These are phyloP conservation scores for Pichia sp. DNA, from an alignment of 1,139 yeast genomes.

Conservation along the genomic window DNA sequence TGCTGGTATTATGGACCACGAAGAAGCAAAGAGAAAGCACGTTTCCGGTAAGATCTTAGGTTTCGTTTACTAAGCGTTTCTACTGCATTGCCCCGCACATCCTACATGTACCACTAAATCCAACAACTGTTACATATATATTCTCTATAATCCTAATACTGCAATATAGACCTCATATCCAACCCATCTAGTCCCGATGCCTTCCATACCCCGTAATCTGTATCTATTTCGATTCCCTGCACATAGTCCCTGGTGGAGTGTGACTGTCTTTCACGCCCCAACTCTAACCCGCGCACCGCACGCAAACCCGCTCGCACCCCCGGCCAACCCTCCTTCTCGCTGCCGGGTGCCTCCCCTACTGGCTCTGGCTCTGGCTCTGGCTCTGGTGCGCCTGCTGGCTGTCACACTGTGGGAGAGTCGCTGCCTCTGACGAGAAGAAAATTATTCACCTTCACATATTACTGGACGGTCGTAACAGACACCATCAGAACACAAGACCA, in stretches of 20 bases:
- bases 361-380: neutral
- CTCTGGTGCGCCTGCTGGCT: neutral
- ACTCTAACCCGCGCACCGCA: conserved; percentile 13
- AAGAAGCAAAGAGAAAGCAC: conserved; percentile 99
- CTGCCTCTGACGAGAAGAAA: conserved; percentile 2
- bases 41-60: conserved; percentile 98
- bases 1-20: conserved; percentile 99
- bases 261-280: conserved; percentile 11
- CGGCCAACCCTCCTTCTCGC: neutral
- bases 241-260: neutral
- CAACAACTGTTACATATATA: neutral
- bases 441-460: neutral
- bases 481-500: neutral
- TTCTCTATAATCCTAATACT: neutral
- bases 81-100: neutral
- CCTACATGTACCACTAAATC: neutral
- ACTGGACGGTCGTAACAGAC: neutral
- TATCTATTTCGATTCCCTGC: neutral
- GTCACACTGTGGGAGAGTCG: neutral
- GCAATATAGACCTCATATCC: neutral
- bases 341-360: neutral
- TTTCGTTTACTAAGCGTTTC: conserved; percentile 42
- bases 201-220: neutral
- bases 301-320: neutral
- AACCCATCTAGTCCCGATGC: neutral